Percentiles rank a stretch among this genome's conserved stretches.
Evolutionary conservation across 2,329 filamentous ascomycete species (phyloP).

Genomic region (Fusarium sp.): DNA sequence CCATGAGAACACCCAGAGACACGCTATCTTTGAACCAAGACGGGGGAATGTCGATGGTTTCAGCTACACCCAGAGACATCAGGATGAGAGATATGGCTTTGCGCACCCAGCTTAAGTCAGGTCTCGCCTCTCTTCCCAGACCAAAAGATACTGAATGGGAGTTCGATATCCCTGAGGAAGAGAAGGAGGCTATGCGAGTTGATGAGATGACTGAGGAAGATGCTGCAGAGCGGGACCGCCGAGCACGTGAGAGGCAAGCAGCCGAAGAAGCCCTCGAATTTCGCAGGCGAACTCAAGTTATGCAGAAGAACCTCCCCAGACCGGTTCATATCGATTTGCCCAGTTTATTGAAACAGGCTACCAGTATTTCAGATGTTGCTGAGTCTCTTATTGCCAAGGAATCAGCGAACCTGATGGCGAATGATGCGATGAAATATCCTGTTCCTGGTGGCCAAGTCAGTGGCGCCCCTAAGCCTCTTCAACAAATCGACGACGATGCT

Average conservation of each 20-base stretch:
- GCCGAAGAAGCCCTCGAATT: conserved; percentile 82
- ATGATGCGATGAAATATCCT: conserved; percentile 81
- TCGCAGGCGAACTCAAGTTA: conserved; percentile 87
- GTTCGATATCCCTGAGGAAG: conserved; percentile 87
- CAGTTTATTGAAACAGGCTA: conserved; percentile 71
- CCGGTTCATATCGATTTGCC: conserved; percentile 78
- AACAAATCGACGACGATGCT: conserved; percentile 74
- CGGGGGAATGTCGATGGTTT: conserved; percentile 73
- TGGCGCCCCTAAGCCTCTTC: conserved; percentile 68
- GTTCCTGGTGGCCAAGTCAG: conserved; percentile 74
- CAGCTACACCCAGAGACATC: conserved; percentile 81
- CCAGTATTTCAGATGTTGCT: conserved; percentile 69
- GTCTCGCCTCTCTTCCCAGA: conserved; percentile 86
- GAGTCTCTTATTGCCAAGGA: conserved; percentile 79
- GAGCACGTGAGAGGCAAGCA: conserved; percentile 78
- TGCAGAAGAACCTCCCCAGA: conserved; percentile 84
- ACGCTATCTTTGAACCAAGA: conserved; percentile 84
- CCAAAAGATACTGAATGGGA: conserved; percentile 96
- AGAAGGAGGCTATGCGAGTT: conserved; percentile 65
- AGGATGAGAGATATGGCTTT: conserved; percentile 75
- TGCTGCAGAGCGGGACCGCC: conserved; percentile 79
- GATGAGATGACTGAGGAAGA: conserved; percentile 65
- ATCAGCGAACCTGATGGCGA: conserved; percentile 80
- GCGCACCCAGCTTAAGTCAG: conserved; percentile 74
- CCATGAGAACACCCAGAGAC: conserved; percentile 88